These are phyloP conservation scores for Gypsophila paniculata DNA, from an alignment of 179 eudicot species.

Conservation along the genomic window DNA sequence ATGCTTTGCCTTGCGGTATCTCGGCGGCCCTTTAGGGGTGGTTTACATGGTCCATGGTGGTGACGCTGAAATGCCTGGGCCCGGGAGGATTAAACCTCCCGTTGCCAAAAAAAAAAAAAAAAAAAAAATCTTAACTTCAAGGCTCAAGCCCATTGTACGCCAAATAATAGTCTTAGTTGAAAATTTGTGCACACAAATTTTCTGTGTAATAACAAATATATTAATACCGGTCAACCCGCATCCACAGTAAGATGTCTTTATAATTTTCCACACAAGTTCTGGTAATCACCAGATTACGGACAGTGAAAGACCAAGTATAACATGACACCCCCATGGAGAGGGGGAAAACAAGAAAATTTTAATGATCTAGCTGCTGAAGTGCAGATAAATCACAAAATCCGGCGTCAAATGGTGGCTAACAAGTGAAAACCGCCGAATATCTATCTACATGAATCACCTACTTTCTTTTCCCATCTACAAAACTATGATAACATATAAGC, in stretches of 20 bases:
- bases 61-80: too few species aligned
- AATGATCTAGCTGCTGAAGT: neutral
- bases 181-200: too few species aligned
- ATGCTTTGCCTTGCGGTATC: too few species aligned
- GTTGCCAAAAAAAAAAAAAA: too few species aligned
- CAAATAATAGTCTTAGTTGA: too few species aligned
- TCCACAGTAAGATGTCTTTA: neutral
- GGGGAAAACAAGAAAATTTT: neutral
- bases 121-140: too few species aligned
- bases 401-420: slow-evolving; percentile 12
- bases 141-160: too few species aligned
- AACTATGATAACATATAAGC: slow-evolving; percentile 14
- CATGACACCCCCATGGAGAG: neutral
- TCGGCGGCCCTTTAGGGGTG: too few species aligned
- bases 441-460: slow-evolving; percentile 12
- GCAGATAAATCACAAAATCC: slow-evolving; percentile 13
- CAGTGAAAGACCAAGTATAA: neutral
- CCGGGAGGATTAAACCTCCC: too few species aligned
- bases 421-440: slow-evolving; percentile 4
- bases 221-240: too few species aligned
- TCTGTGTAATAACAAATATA: too few species aligned
- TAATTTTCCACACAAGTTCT: neutral
- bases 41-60: too few species aligned
- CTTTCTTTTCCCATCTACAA: slow-evolving; percentile 14
- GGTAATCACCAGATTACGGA: neutral